Percentiles rank a stretch among this genome's conserved stretches.
phyloP scores from a whole-genome alignment of 768 basidiomycete species.

The Boletus rubescentipes region DNA sequence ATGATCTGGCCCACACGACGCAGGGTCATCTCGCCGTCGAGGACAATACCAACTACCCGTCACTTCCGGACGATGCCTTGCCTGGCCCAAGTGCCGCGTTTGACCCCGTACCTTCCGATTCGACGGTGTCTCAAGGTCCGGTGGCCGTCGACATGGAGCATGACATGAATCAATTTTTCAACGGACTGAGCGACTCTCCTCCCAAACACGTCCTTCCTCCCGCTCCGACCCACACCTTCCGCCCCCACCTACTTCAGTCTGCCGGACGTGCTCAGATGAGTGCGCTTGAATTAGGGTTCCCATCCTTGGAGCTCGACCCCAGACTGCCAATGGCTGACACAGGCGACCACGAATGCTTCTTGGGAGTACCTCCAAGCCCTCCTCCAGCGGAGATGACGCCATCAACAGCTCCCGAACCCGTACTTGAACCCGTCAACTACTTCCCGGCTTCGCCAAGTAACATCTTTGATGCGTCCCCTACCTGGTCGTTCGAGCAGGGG shows the following conservation, averaged over 20 bases:
- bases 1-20: background rate
- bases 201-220: slow-evolving; percentile 2
- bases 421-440: background rate
- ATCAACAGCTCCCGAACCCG: background rate
- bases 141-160: slow-evolving; percentile 13
- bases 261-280: background rate
- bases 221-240: slow-evolving; percentile 6
- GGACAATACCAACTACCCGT: background rate
- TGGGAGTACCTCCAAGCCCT: slow-evolving; percentile 31
- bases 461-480: background rate
- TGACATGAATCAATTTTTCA: slow-evolving; percentile 30
- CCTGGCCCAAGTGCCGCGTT: background rate
- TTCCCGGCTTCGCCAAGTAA: slow-evolving; percentile 5
- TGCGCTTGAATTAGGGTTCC: slow-evolving; percentile 4
- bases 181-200: slow-evolving; percentile 26
- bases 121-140: background rate
- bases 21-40: background rate
- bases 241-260: slow-evolving; percentile 6
- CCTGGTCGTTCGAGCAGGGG: slow-evolving; percentile 13
- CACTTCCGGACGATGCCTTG: background rate
- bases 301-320: slow-evolving; percentile 7
- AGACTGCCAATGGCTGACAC: slow-evolving; percentile 6
- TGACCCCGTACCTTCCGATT: background rate
- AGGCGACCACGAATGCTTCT: slow-evolving; percentile 18
- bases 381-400: background rate